Percentiles rank a stretch among this genome's conserved stretches.
Conservation (phyloP, 768 basidiomycete species). For the Termitomyces sp. region DNA sequence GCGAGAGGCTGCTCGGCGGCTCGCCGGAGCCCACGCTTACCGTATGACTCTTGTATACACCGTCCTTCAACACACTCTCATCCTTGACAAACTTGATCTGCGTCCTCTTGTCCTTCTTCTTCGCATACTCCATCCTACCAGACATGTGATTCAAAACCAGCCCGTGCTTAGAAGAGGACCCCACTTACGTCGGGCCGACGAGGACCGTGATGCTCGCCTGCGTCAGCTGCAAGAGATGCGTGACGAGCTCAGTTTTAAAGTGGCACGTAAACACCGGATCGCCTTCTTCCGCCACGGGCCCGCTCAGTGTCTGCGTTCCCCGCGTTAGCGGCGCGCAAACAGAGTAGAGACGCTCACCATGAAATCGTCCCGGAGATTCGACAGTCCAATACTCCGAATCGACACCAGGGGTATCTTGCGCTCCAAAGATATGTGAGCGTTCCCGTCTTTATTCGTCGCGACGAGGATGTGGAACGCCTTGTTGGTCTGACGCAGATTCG, state of each 20-base stretch:
- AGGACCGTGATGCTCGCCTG: slow-evolving; percentile 68
- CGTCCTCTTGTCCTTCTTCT: slow-evolving; percentile 96
- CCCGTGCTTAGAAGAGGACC: neutral
- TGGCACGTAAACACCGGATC: slow-evolving; percentile 88
- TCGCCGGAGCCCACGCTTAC: slow-evolving; percentile 89
- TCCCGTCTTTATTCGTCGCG: slow-evolving; percentile 57
- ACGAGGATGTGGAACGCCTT: slow-evolving; percentile 83
- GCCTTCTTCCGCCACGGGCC: slow-evolving; percentile 80
- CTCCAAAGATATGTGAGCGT: slow-evolving; percentile 55
- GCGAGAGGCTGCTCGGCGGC: slow-evolving; percentile 72
- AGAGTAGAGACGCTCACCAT: slow-evolving; percentile 45
- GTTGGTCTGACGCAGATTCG: slow-evolving; percentile 47
- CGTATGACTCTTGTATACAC: slow-evolving; percentile 89
- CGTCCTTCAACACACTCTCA: slow-evolving; percentile 73
- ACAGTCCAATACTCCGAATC: slow-evolving; percentile 83
- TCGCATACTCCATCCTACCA: slow-evolving; percentile 84
- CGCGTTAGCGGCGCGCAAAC: slow-evolving; percentile 1
- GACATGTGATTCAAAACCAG: no score
- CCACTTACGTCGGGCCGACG: slow-evolving; percentile 74
- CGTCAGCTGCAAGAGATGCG: slow-evolving; percentile 77
- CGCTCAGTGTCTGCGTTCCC: slow-evolving; percentile 56
- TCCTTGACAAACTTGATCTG: slow-evolving; percentile 87
- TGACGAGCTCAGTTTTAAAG: slow-evolving; percentile 94
- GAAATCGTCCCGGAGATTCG: slow-evolving; percentile 93
- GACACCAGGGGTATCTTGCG: slow-evolving; percentile 87